Conservation (phyloP, 306 rosid species). For the Rosa lucieae region DNA sequence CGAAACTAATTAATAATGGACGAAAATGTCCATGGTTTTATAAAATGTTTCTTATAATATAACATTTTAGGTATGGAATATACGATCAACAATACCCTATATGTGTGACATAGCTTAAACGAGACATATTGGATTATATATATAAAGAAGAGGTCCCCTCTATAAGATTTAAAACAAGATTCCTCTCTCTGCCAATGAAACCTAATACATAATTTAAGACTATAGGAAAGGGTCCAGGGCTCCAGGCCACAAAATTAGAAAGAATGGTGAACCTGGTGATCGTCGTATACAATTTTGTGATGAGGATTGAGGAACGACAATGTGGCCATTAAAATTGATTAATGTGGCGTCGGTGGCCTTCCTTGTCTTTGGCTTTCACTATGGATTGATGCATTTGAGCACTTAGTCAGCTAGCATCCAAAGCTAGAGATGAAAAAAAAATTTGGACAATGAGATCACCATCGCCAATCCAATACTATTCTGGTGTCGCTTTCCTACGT, state of each 20-base stretch:
- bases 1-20: no score
- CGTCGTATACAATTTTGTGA: conserved; percentile 3
- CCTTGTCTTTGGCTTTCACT: conserved; percentile 11
- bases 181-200: neutral
- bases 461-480: neutral
- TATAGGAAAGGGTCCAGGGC: neutral
- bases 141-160: neutral
- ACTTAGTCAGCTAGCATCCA: neutral
- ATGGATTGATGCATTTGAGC: conserved; percentile 5
- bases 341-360: conserved; percentile 40
- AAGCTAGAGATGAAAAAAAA: neutral
- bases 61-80: no score
- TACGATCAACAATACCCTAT: no score
- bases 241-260: neutral
- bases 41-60: neutral
- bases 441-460: neutral
- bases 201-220: neutral
- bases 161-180: neutral
- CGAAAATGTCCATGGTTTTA: neutral
- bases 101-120: neutral
- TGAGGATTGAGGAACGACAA: neutral
- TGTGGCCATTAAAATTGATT: neutral
- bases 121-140: no score
- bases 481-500: neutral
- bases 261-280: neutral